Evolutionary conservation across 2,329 filamentous ascomycete species (phyloP).

Genomic region (Penicillium fuscoglaucum): DNA sequence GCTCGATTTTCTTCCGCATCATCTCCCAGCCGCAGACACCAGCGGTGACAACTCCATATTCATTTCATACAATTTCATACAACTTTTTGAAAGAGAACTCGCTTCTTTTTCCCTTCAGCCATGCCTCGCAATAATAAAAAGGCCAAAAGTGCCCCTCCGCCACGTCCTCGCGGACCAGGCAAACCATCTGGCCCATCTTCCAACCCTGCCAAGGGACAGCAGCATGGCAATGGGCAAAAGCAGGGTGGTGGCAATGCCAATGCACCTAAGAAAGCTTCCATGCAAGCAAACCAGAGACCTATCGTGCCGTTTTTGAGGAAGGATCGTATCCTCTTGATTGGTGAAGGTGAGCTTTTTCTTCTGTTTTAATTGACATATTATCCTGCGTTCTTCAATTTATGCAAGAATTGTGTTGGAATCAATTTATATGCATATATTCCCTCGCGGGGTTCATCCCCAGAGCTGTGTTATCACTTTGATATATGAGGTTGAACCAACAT

Average conservation of each 20-base stretch:
- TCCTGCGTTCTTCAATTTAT: slow-evolving; percentile 4
- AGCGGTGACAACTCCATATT: background rate
- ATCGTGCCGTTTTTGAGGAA: slow-evolving; percentile 43
- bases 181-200: slow-evolving; percentile 10
- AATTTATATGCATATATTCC: background rate
- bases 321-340: slow-evolving; percentile 47
- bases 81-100: background rate
- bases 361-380: slow-evolving; percentile 6
- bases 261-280: slow-evolving; percentile 19
- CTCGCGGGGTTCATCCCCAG: background rate
- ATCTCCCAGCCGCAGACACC: background rate
- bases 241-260: slow-evolving; percentile 12
- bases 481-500: background rate
- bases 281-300: slow-evolving; percentile 31
- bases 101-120: background rate
- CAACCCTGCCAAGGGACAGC: slow-evolving; percentile 4
- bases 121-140: slow-evolving; percentile 26
- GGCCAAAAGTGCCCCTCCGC: slow-evolving; percentile 19
- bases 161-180: slow-evolving; percentile 14
- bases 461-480: background rate
- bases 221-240: slow-evolving; percentile 9
- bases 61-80: background rate
- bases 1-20: slow-evolving; percentile 5
- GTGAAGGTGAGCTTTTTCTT: slow-evolving; percentile 42
- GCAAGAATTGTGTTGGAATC: background rate